phyloP scores from a whole-genome alignment of 2,329 filamentous ascomycete genomes.

The Calonectria pseudoreteaudii region DNA sequence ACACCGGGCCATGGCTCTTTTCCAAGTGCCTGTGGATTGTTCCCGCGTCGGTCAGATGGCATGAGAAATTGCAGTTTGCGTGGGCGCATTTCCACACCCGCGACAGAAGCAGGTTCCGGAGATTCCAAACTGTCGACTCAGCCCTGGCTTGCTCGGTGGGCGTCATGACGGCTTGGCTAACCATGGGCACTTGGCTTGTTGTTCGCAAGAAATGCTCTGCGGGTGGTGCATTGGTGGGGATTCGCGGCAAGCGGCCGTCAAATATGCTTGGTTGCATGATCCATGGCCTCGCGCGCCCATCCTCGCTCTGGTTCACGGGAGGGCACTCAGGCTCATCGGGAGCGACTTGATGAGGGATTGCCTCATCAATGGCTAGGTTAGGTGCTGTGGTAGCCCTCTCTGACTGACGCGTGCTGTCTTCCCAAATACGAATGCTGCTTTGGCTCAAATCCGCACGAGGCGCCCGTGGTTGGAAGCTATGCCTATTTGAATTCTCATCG shows the following conservation, averaged over 20 bases:
- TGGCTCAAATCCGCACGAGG: neutral
- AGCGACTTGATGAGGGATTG: too few relatives aligned
- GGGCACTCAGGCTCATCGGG: neutral
- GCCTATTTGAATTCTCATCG: neutral
- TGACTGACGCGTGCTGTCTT: neutral
- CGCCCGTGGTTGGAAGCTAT: neutral
- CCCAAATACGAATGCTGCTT: neutral
- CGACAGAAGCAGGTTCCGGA: conserved; percentile 30
- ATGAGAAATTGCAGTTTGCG: conserved; percentile 49
- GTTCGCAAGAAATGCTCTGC: conserved; percentile 52
- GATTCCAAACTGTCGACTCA: conserved; percentile 32
- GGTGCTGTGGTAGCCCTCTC: neutral
- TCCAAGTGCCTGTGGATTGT: conserved; percentile 51
- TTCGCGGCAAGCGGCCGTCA: conserved; percentile 1
- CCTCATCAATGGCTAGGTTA: neutral
- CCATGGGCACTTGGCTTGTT: conserved; percentile 48
- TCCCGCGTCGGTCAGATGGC: conserved; percentile 43
- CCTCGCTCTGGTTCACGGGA: neutral
- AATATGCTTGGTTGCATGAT: conserved; percentile 42
- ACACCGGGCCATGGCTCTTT: conserved; percentile 46
- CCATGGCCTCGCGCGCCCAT: conserved; percentile 29
- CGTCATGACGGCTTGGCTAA: conserved; percentile 54
- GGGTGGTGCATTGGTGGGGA: conserved; percentile 38
- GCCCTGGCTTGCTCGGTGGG: conserved; percentile 53
- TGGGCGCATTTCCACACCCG: conserved; percentile 54